Evolutionary conservation across 1,139 yeast genomes (phyloP).

Genomic region (Candida freyschussii): DNA sequence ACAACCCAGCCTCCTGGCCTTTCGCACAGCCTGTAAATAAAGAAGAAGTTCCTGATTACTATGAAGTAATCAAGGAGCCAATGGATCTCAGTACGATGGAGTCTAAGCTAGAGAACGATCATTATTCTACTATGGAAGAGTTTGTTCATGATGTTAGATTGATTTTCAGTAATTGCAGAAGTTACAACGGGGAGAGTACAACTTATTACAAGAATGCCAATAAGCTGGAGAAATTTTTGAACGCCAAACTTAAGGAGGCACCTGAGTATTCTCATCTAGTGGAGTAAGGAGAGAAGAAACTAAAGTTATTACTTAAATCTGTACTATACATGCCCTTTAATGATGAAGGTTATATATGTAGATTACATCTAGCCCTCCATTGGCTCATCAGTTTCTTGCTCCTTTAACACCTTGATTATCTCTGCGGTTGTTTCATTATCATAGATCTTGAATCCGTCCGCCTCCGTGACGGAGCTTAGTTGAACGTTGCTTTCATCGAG

Average conservation of each 20-base stretch:
- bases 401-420: slow-evolving; percentile 71
- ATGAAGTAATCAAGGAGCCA: slow-evolving; percentile 96
- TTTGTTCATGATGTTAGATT: slow-evolving; percentile 84
- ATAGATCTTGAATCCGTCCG: slow-evolving; percentile 83
- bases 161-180: slow-evolving; percentile 84
- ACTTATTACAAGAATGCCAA: slow-evolving; percentile 90
- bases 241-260: slow-evolving; percentile 70
- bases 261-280: slow-evolving; percentile 38
- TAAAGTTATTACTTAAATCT: too few species aligned
- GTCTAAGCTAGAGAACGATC: slow-evolving; percentile 84
- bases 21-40: slow-evolving; percentile 88
- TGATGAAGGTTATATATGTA: background rate
- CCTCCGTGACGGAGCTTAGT: slow-evolving; percentile 86
- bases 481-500: slow-evolving; percentile 94
- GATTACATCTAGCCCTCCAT: slow-evolving; percentile 6
- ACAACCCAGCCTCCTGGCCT: slow-evolving; percentile 99
- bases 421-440: slow-evolving; percentile 78
- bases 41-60: slow-evolving; percentile 95
- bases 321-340: slow-evolving; percentile 1
- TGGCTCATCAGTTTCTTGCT: slow-evolving; percentile 53
- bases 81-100: slow-evolving; percentile 98
- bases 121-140: slow-evolving; percentile 85
- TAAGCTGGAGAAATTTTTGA: slow-evolving; percentile 84
- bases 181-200: slow-evolving; percentile 84
- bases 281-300: slow-evolving; percentile 22